Conservation (phyloP, 805 yeast species). For the Ogataea polymorpha region DNA sequence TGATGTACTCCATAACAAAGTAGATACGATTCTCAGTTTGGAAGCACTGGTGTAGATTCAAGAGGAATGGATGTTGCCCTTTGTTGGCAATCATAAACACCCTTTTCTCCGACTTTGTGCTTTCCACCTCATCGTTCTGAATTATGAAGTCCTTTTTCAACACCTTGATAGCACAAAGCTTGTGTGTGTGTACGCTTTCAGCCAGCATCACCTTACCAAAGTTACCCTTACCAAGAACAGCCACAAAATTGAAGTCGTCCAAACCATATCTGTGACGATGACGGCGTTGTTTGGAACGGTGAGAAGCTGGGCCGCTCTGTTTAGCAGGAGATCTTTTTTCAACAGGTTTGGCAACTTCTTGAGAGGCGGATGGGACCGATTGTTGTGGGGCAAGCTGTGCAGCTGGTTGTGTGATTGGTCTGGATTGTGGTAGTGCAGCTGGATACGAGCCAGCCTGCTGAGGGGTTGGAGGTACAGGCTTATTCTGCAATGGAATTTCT, state of each 20-base stretch:
- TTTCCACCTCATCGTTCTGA: constrained; percentile 93
- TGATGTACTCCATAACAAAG: constrained; percentile 96
- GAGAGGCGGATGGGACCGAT: background rate
- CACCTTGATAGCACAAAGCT: constrained; percentile 92
- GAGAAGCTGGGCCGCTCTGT: constrained; percentile 11
- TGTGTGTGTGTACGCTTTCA: constrained; percentile 78
- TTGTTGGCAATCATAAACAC: constrained; percentile 74
- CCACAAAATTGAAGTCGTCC: constrained; percentile 90
- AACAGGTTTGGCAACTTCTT: background rate
- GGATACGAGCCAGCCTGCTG: constrained; percentile 5
- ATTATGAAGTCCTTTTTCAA: constrained; percentile 93
- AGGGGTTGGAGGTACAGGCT: constrained; percentile 15
- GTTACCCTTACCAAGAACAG: constrained; percentile 97
- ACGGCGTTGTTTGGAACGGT: constrained; percentile 33
- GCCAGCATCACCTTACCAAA: constrained; percentile 98
- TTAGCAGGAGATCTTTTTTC: background rate
- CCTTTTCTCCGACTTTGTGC: constrained; percentile 90
- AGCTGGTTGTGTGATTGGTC: background rate
- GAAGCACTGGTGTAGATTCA: constrained; percentile 90
- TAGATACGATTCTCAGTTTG: constrained; percentile 97
- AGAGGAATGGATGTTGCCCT: constrained; percentile 88
- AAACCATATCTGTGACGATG: constrained; percentile 78
- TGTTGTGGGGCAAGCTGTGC: background rate
- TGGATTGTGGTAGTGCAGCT: background rate
- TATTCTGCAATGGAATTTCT: constrained; percentile 13